phyloP scores from a whole-genome alignment of 805 yeast species.

The Debaryomyces prosopidis region DNA sequence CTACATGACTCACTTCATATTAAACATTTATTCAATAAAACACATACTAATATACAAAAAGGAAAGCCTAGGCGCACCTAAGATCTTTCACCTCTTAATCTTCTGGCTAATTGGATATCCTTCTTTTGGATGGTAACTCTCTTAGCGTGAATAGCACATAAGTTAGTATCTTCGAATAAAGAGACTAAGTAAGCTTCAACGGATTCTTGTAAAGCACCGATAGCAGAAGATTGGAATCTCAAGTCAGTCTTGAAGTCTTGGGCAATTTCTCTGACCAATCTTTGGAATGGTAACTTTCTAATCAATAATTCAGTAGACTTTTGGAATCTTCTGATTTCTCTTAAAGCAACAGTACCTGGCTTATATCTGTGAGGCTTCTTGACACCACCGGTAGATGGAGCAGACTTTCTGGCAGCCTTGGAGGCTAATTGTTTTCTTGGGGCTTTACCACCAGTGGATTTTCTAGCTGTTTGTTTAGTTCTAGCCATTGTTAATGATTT shows the following conservation, averaged over 20 bases:
- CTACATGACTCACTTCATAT: background rate
- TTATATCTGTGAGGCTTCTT: slow-evolving; percentile 51
- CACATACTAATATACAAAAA: slow-evolving; percentile 10
- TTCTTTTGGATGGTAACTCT: slow-evolving; percentile 50
- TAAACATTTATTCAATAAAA: slow-evolving; percentile 8
- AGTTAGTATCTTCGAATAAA: slow-evolving; percentile 48
- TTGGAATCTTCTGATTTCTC: slow-evolving; percentile 51
- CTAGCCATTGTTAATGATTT: slow-evolving; percentile 37
- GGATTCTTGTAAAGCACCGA: slow-evolving; percentile 49
- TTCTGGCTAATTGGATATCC: slow-evolving; percentile 50
- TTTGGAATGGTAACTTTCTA: slow-evolving; percentile 50
- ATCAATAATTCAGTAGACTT: slow-evolving; percentile 47
- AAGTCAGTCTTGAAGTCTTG: slow-evolving; percentile 49
- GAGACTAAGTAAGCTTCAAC: slow-evolving; percentile 50
- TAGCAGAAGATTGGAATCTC: slow-evolving; percentile 49
- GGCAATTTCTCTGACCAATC: slow-evolving; percentile 50
- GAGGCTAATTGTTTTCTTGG: slow-evolving; percentile 52
- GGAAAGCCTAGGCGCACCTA: slow-evolving; percentile 14
- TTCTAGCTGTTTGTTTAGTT: slow-evolving; percentile 50
- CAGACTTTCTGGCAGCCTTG: slow-evolving; percentile 50
- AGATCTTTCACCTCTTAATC: slow-evolving; percentile 51
- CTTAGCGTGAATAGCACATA: slow-evolving; percentile 51
- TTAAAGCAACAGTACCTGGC: slow-evolving; percentile 51
- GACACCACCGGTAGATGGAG: slow-evolving; percentile 49
- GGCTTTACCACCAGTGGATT: slow-evolving; percentile 51